Base-by-base conservation (phyloP, 2,329 filamentous ascomycete genomes). In the Diaporthe caulivora region DNA sequence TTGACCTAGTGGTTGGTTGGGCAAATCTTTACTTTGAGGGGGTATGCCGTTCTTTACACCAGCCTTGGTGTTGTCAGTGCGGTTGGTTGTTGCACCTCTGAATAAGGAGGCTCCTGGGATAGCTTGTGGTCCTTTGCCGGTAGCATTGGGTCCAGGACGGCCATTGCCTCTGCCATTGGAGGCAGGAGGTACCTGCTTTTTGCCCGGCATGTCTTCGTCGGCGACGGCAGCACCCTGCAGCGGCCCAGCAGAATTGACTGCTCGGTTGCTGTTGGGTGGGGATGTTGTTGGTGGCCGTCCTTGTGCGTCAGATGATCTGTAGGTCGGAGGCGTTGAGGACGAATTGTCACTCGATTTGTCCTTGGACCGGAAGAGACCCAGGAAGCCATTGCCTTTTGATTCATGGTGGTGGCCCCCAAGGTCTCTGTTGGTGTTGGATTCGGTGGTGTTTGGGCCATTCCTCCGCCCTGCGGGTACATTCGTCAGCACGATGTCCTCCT, bases 401-500 rank as follows among this genome's bases (percentile, higher is more conserved):
- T 60, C 44, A 54, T 34, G 47, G 40, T 64, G 55, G 18, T 49
- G 65, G 49, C 31, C 71, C 21, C 47, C 71, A n/a, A 55, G 17
- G 42, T 53, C 54, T 29, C 55, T 54, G 71, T 24, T 70, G 47
- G 4, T 51, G 55, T 29, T 29, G 21, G 47, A 26, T 29, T 47
- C 29, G 55, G 18, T 53, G 55, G 34, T 62, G 40, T 54, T 71
- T 51, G 21, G 44, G 55, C 26, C 24, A 37, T 44, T 62, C 55
- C 55, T 71, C 40, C 58, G 69, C 47, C 47, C 49, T 37, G 17
- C 13, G 34, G 69, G 49, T 62, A 62, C 55, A 53, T 71, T 55
- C 21, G 69, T 71, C 62, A 71, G 69, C 69, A 34, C 34, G 69
- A 62, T 62, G 69, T 62, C 69, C 47, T 54, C 69, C 55, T 51